These are phyloP conservation scores for Aureobasidium musti DNA, from an alignment of 2,329 filamentous ascomycete genomes.

Conservation along the genomic window DNA sequence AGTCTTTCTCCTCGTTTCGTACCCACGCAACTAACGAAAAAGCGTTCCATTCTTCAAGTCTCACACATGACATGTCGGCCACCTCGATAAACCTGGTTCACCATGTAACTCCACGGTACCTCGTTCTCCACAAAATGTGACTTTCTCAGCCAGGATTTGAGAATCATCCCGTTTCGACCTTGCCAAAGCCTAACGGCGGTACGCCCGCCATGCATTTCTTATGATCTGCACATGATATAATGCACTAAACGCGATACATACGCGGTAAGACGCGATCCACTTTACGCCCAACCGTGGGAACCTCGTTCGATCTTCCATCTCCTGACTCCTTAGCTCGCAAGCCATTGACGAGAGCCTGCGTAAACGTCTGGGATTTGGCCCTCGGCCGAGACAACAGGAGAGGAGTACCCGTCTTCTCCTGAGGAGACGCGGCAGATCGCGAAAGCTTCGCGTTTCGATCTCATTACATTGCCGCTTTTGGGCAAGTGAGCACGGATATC, in stretches of 20 bases:
- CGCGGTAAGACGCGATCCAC: constrained; percentile 24
- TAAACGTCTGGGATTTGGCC: background rate
- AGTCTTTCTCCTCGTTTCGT: background rate
- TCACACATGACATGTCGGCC: constrained; percentile 1
- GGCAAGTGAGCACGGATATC: background rate
- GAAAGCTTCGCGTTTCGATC: constrained; percentile 6
- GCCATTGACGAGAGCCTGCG: background rate
- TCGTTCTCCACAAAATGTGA: background rate
- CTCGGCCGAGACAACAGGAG: background rate
- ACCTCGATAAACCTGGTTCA: constrained; percentile 9
- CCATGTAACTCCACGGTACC: background rate
- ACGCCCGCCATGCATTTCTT: constrained; percentile 19
- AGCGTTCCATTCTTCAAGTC: constrained; percentile 5
- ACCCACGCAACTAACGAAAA: constrained; percentile 16
- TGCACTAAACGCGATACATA: constrained; percentile 14
- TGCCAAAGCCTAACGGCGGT: constrained; percentile 5
- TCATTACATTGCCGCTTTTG: constrained; percentile 24
- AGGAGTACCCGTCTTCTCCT: background rate
- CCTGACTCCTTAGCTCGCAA: background rate
- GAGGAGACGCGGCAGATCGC: constrained; percentile 17
- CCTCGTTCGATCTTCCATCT: constrained; percentile 7
- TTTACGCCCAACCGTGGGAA: background rate
- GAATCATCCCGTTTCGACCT: background rate
- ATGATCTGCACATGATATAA: constrained; percentile 16
- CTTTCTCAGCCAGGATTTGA: background rate